Evolutionary conservation across 805 yeast genomes (phyloP), one percentile per base, ranked within the genome.

Genomic region (Pichia eremophila): DNA sequence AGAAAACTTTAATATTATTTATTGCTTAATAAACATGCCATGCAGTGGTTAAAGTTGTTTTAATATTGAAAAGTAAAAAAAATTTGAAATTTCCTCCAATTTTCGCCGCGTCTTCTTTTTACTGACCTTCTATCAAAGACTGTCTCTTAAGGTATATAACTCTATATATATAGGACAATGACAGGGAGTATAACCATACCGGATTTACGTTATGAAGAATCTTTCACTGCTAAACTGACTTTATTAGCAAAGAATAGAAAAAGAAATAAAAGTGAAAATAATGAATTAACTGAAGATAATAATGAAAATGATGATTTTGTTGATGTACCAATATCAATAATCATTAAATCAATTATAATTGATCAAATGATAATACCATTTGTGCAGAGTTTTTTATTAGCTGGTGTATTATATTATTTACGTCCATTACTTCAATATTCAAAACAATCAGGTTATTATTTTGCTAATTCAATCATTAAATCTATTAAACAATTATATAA

Each of bases 121-220:
- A n/a, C n/a, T n/a, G n/a, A n/a, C n/a, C n/a, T n/a, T n/a, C n/a
- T n/a, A n/a, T n/a, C n/a, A n/a, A n/a, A n/a, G n/a, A n/a, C n/a
- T n/a, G n/a, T n/a, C n/a, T n/a, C n/a, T n/a, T n/a, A n/a, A n/a
- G n/a, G n/a, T n/a, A n/a, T n/a, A n/a, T n/a, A n/a, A n/a, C n/a
- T n/a, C n/a, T n/a, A n/a, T n/a, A n/a, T n/a, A n/a, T n/a, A n/a
- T n/a, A n/a, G n/a, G n/a, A n/a, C 12, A 29, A 29, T 29, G 36
- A 14, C 17, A 3, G 7, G 15, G 12, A 9, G 4, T 15, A 32
- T 60, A 3, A 49, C 46, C 1, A 66, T 74, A 3, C 90, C 90
- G 0, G 91, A 84, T 55, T 63, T 83, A 25, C 68, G 91, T 41
- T 83, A 81, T 55, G 86, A 81, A 56, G 74, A 79, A 47, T 67